Evolutionary conservation across 345 rosid species (phyloP).

Genomic region (Brassica carinata): DNA sequence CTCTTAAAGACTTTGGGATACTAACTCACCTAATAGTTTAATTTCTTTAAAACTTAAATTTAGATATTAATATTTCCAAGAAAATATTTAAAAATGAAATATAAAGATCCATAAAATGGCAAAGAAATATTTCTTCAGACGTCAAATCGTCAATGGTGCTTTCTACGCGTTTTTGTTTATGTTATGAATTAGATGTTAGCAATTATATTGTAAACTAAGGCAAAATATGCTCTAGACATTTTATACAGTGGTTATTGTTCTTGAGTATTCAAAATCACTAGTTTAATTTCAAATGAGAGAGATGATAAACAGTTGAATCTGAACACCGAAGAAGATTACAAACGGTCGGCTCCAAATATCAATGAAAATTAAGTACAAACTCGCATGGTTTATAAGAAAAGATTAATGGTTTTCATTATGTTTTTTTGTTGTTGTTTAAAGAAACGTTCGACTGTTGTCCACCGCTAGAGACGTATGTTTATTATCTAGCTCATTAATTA

Average conservation of each 20-base stretch:
- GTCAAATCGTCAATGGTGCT: neutral
- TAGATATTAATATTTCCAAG: neutral
- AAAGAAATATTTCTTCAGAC: neutral
- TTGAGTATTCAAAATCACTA: neutral
- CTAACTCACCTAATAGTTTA: too few species aligned
- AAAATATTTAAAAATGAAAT: neutral
- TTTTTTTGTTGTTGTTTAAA: too few species aligned
- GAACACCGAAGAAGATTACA: neutral
- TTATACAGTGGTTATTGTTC: neutral
- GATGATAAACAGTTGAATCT: neutral
- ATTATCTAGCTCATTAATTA: too few species aligned
- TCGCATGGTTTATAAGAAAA: neutral
- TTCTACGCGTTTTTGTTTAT: neutral
- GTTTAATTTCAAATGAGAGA: neutral
- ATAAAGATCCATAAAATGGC: neutral
- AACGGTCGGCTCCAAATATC: neutral
- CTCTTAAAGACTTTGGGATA: too few species aligned
- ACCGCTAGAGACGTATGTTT: too few species aligned
- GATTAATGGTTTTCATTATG: too few species aligned
- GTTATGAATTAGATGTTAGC: neutral
- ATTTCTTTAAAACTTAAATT: too few species aligned
- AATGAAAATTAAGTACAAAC: neutral
- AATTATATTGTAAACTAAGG: neutral
- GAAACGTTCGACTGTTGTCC: too few species aligned
- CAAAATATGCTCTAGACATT: too few species aligned